Evolutionary conservation across 768 basidiomycete genomes (phyloP), one percentile per base, ranked within the genome.

Genomic region (Suillus tomentosus): DNA sequence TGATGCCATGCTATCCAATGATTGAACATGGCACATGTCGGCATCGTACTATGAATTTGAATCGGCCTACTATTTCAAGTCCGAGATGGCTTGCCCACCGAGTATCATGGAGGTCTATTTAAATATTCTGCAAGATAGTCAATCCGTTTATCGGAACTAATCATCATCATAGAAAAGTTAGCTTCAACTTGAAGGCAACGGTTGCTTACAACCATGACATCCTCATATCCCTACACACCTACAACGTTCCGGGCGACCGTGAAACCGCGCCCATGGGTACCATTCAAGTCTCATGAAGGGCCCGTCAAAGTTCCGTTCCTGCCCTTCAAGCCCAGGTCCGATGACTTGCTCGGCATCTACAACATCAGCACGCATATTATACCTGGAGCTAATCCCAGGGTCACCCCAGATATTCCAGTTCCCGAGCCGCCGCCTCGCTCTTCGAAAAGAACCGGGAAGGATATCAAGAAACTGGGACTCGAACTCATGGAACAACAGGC

Each of bases 341-440:
- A 63, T 27, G 22, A 64, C 39, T 73, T 76, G 60, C 50, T 45
- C 43, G 66, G 66, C 7, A 37, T 60, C 7, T 76, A 73, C 59
- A 66, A 42, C 9, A 67, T 74, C 60, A 76, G 65, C 17, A 76
- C 76, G 17, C 75, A 76, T 22, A 53, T 76, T 62, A 60, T 76
- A 51, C 76, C 73, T 0, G 73, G 73, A 11, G 74, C 73, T 8
- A 70, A 63, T 57, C 74, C 74, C 14, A 66, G 74, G 10, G 43
- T 68, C 11, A 51, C 45, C 6, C 72, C 72, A 2, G 62, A 75
- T n/a, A 40, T 68, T 59, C 72, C 74, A 31, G 65, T 69, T 8
- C 73, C 72, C 0, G 48, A 66, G 61, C 62, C 64, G 40, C 75
- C 74, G 15, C 3, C 60, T 15, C 67, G 62, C 45, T 43, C 54